Conservation (phyloP, 495 filamentous ascomycete species). For the Echria macrotheca region DNA sequence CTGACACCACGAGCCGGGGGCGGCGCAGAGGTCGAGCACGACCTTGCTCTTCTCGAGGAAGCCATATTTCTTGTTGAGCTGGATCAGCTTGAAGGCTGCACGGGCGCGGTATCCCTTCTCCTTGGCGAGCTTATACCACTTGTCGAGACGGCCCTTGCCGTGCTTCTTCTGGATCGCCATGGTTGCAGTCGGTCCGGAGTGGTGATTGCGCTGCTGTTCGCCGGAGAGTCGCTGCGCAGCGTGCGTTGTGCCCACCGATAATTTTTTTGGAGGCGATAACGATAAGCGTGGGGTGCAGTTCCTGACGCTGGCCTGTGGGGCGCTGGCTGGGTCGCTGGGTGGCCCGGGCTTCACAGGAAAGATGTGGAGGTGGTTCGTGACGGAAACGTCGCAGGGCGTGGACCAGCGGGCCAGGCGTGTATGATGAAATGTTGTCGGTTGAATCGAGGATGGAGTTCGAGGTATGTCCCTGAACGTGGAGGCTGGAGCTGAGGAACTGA, state of each 20-base stretch:
- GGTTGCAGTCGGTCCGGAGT: slow-evolving; percentile 15
- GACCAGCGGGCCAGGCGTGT: no score
- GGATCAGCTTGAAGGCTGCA: slow-evolving; percentile 97
- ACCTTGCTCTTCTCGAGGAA: slow-evolving; percentile 97
- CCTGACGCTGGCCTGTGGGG: background rate
- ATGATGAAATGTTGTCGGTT: no score
- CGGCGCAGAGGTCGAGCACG: slow-evolving; percentile 92
- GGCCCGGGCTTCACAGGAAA: no score
- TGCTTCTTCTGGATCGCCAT: slow-evolving; percentile 99
- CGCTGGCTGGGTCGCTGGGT: background rate
- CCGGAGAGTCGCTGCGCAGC: background rate
- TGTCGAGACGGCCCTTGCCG: slow-evolving; percentile 98
- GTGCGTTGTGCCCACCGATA: slow-evolving; percentile 1
- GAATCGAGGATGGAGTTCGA: no score
- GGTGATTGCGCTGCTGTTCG: background rate
- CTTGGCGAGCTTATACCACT: slow-evolving; percentile 86
- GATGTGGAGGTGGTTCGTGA: background rate
- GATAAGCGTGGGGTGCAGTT: slow-evolving; percentile 26
- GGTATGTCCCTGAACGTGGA: no score
- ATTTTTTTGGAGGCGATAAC: slow-evolving; percentile 20
- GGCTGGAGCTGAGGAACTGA: no score
- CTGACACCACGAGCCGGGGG: slow-evolving; percentile 98
- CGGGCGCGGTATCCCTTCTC: slow-evolving; percentile 96
- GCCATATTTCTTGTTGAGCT: slow-evolving; percentile 97
- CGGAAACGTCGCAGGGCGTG: no score